Conservation (phyloP, 2,329 filamentous ascomycete species). For the Kalmusia sp. region DNA sequence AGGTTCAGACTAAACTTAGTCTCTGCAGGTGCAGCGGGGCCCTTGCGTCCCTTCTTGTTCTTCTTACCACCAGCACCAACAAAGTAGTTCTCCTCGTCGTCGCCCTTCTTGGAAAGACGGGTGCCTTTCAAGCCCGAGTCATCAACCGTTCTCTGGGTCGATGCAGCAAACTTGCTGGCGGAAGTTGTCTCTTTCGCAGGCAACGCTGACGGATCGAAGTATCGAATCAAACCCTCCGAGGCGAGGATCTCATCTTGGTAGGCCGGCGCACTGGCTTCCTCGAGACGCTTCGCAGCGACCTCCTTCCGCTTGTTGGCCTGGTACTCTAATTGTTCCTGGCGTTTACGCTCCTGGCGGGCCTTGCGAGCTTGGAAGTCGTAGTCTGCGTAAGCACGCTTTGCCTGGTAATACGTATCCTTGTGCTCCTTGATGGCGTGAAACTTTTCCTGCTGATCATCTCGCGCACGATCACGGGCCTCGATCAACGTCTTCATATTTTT, state of each 20-base stretch:
- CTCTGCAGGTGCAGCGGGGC: constrained; percentile 61
- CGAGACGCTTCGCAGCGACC: constrained; percentile 76
- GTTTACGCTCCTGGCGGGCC: constrained; percentile 76
- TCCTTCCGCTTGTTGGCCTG: constrained; percentile 77
- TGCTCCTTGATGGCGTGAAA: constrained; percentile 81
- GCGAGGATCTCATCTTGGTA: constrained; percentile 93
- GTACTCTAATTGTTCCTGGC: constrained; percentile 78
- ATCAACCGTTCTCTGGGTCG: constrained; percentile 84
- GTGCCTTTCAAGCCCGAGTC: constrained; percentile 85
- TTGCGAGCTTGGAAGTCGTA: constrained; percentile 86
- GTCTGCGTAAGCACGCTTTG: constrained; percentile 80
- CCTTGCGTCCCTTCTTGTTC: constrained; percentile 89
- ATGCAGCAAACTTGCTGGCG: constrained; percentile 74
- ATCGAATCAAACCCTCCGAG: constrained; percentile 84
- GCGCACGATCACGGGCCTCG: constrained; percentile 84
- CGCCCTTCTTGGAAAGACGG: constrained; percentile 83
- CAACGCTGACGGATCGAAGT: constrained; percentile 79
- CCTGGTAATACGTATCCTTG: constrained; percentile 86
- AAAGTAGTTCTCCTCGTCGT: constrained; percentile 86
- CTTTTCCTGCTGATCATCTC: constrained; percentile 86
- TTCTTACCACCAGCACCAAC: constrained; percentile 76
- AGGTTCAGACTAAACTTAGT: constrained; percentile 85
- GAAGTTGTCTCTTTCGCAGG: constrained; percentile 67
- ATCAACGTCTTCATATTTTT: constrained; percentile 85
- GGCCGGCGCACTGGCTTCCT: constrained; percentile 83